Evolutionary conservation across 202 grass and related monocot species (phyloP).

Genomic region (Panicum virgatum): DNA sequence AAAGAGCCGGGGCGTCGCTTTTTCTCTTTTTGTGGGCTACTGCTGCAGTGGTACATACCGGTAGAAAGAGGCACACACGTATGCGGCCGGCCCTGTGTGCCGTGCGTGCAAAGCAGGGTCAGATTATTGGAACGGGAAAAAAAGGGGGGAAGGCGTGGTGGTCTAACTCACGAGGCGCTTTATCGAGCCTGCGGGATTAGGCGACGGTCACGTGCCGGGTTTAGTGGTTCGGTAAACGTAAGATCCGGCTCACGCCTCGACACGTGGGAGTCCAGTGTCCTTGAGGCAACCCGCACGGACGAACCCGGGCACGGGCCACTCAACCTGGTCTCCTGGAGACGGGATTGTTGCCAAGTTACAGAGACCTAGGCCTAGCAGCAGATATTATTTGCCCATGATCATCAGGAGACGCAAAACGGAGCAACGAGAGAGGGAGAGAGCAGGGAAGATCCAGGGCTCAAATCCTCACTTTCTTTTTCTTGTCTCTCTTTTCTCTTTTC

Average conservation of each 20-base stretch:
- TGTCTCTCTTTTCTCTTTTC: slow-evolving; percentile 35
- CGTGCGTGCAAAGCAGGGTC: slow-evolving; percentile 33
- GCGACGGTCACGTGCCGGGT: slow-evolving; percentile 40
- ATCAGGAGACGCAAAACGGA: slow-evolving; percentile 62
- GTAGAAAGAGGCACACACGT: slow-evolving; percentile 14
- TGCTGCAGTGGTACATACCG: not conserved
- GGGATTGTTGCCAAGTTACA: not conserved
- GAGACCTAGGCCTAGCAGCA: not conserved
- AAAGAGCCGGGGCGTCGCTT: not conserved
- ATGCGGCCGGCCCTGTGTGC: not conserved
- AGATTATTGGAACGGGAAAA: not conserved
- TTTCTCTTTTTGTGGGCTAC: not conserved
- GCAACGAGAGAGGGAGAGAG: slow-evolving; percentile 40
- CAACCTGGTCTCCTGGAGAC: not conserved
- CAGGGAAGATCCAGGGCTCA: slow-evolving; percentile 23
- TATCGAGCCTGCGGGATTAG: slow-evolving; percentile 36
- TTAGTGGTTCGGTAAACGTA: slow-evolving; percentile 38
- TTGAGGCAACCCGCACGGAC: slow-evolving; percentile 1
- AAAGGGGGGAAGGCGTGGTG: slow-evolving; percentile 21
- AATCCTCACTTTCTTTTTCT: not conserved
- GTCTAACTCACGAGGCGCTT: slow-evolving; percentile 44
- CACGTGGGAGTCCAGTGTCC: not conserved
- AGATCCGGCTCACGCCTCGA: slow-evolving; percentile 32
- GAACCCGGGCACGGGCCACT: not conserved
- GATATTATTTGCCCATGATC: slow-evolving; percentile 36